Evolutionary conservation across 495 filamentous ascomycete species (phyloP), one percentile per base, ranked within the genome.

Genomic region (Penicillium alfredii): DNA sequence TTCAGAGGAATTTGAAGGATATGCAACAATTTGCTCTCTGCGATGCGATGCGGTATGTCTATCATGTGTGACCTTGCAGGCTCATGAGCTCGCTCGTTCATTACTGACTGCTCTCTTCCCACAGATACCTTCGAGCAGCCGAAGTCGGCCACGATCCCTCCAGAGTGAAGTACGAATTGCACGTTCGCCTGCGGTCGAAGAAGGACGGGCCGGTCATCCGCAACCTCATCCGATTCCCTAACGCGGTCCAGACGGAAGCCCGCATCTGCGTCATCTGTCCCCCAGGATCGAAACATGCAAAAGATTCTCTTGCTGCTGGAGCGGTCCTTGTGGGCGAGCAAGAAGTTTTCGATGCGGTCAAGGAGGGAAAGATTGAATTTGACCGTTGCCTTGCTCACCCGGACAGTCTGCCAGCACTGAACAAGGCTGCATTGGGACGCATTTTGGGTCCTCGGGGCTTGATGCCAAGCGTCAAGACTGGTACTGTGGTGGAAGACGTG

Each of bases 251-350:
- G 52, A 88, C 83, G 35, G 84, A 88, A 55, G 71, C 86, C 17
- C 77, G 84, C 25, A 86, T 95, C 49, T 87, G 77, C 59, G 88
- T 94, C 39, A 86, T 95, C 44, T 89, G 84, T 60, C 82, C 86
- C 11, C 78, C 88, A 20, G 81, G 79, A 47, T 83, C 80, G 38
- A 72, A 74, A 40, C 56, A 73, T 33, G 81, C 80, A 35, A 69
- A 71, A 41, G 81, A 84, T 27, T 92, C 92, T 3, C 67, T 68
- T 28, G 68, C 71, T 16, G 80, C 82, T 1, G 92, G 92, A 17
- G 92, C 92, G 10, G 68, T 77, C 2, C 64, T 90, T 3, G 86
- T 86, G 3, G 92, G 92, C 40, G 84, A 95, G 35, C 77, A 95
- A 18, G 78, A 80, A 11, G 66, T 98, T 12, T 94, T 97, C 46